Conservation (phyloP, 2,329 filamentous ascomycete species). For the Fusarium setosum region DNA sequence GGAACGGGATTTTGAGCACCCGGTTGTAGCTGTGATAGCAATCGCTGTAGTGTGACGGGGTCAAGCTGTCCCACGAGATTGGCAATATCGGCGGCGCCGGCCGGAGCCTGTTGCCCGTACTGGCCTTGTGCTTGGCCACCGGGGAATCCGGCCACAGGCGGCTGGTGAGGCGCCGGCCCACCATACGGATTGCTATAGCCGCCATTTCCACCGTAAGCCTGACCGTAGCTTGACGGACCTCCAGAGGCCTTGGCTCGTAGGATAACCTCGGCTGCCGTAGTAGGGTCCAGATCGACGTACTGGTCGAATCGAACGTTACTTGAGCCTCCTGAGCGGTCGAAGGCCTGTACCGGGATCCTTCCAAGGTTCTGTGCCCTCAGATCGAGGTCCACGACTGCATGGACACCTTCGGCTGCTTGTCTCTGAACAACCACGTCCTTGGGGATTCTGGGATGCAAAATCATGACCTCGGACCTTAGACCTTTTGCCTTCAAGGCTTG, state of each 20-base stretch:
- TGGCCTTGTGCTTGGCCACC: slow-evolving; percentile 41
- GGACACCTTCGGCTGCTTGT: slow-evolving; percentile 89
- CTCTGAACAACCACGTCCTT: slow-evolving; percentile 84
- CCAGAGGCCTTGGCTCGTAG: slow-evolving; percentile 70
- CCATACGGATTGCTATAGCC: slow-evolving; percentile 48
- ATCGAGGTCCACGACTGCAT: slow-evolving; percentile 84
- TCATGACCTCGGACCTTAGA: slow-evolving; percentile 82
- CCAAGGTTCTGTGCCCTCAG: slow-evolving; percentile 74
- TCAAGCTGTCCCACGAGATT: slow-evolving; percentile 76
- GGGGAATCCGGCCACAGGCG: slow-evolving; percentile 45
- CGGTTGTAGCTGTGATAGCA: slow-evolving; percentile 70
- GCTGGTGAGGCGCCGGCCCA: slow-evolving; percentile 42
- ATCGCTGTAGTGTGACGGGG: slow-evolving; percentile 74
- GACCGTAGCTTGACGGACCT: slow-evolving; percentile 43
- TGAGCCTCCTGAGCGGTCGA: slow-evolving; percentile 80
- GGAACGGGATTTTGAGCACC: slow-evolving; percentile 24
- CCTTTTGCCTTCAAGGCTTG: slow-evolving; percentile 77
- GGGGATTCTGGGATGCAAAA: slow-evolving; percentile 80
- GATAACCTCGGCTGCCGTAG: slow-evolving; percentile 84
- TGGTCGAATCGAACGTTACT: slow-evolving; percentile 86
- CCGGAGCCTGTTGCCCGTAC: slow-evolving; percentile 48
- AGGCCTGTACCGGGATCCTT: slow-evolving; percentile 85
- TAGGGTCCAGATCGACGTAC: slow-evolving; percentile 84
- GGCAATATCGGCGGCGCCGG: slow-evolving; percentile 64
- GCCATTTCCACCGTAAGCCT: slow-evolving; percentile 42